phyloP scores from a whole-genome alignment of 148 eudicot genomes.

The Cornus florida region DNA sequence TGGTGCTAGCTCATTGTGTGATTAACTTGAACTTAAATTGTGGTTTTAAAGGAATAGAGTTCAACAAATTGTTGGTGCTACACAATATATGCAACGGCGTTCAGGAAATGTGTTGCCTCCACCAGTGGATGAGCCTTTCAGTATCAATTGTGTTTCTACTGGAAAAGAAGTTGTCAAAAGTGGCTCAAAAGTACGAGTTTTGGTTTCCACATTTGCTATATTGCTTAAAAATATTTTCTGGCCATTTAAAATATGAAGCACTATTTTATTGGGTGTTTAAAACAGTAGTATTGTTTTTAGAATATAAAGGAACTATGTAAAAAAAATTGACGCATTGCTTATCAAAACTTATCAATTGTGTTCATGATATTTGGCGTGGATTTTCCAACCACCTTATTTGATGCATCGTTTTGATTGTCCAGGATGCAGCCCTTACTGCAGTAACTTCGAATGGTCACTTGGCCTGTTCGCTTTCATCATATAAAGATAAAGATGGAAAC shows the following conservation, averaged over 20 bases:
- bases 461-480: slow-evolving; percentile 21
- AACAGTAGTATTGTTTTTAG: not conserved
- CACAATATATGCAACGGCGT: slow-evolving; percentile 58
- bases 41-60: slow-evolving; percentile 60
- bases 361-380: not conserved
- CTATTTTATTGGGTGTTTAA: not conserved
- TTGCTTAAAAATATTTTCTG: not conserved
- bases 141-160: slow-evolving; percentile 27
- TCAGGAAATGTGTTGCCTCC: slow-evolving; percentile 78
- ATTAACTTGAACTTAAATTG: not conserved
- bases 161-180: slow-evolving; percentile 42
- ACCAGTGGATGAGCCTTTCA: slow-evolving; percentile 57
- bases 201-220: not conserved
- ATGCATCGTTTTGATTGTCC: slow-evolving; percentile 13
- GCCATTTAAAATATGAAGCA: not conserved
- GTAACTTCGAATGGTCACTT: slow-evolving; percentile 21
- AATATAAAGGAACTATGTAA: not conserved
- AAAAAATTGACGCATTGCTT: not conserved
- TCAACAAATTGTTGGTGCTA: slow-evolving; percentile 82
- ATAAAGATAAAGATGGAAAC: slow-evolving; percentile 28
- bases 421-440: slow-evolving; percentile 32
- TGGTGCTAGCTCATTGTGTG: slow-evolving; percentile 5
- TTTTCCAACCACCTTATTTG: not conserved
- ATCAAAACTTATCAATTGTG: not conserved
- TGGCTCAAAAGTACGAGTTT: slow-evolving; percentile 50